Evolutionary conservation across 208 protist genomes (phyloP).

Genomic region (Trichomonas tenax): DNA sequence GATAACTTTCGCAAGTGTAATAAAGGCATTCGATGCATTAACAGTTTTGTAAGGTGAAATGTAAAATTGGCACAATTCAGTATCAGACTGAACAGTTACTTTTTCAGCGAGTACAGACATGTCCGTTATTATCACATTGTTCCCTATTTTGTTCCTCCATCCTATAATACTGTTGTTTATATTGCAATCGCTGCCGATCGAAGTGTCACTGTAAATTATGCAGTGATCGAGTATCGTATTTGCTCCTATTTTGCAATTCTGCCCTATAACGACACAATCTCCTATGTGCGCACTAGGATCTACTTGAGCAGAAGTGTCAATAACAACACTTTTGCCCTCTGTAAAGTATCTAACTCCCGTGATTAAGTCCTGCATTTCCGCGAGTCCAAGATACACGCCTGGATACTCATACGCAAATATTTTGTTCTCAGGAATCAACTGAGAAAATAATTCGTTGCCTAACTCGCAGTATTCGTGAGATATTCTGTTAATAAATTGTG

Average conservation of each 20-base stretch:
- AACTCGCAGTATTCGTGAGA: constrained; percentile 63
- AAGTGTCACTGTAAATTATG: not conserved
- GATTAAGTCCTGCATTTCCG: constrained; percentile 65
- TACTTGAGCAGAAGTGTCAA: constrained; percentile 66
- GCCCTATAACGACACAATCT: constrained; percentile 75
- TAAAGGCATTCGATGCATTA: not conserved
- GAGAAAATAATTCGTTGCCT: constrained; percentile 82
- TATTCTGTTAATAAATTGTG: constrained; percentile 5
- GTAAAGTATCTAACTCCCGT: constrained; percentile 23
- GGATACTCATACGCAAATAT: constrained; percentile 77
- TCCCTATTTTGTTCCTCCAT: constrained; percentile 25
- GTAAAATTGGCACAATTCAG: not conserved
- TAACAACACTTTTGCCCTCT: not conserved
- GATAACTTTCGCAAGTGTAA: not conserved
- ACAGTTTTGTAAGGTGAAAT: not conserved
- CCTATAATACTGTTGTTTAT: constrained; percentile 27
- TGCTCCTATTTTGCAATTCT: constrained; percentile 68
- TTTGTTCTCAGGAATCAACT: constrained; percentile 63
- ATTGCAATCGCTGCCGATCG: not conserved
- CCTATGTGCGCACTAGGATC: constrained; percentile 70
- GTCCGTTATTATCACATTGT: not conserved
- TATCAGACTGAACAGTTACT: not conserved
- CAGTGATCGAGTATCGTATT: constrained; percentile 25
- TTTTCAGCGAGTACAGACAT: not conserved
- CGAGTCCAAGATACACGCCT: constrained; percentile 93